Conservation (phyloP, 768 basidiomycete species). For the Serendipita sp. region DNA sequence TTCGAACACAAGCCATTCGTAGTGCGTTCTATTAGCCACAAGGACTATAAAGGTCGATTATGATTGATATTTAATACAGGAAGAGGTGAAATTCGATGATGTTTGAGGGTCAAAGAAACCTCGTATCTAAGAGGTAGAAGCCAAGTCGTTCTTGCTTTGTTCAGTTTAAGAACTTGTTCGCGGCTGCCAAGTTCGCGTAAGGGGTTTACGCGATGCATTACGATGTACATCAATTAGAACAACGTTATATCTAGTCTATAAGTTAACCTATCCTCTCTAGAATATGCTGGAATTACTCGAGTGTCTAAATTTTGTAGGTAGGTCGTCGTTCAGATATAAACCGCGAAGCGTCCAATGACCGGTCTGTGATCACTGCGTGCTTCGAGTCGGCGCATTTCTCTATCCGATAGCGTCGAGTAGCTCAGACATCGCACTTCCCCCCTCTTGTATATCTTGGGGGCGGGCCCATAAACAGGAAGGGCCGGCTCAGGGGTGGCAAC, state of each 20-base stretch:
- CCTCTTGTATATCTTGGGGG: background rate
- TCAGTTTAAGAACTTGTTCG: background rate
- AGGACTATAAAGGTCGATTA: background rate
- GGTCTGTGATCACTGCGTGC: constrained; percentile 60
- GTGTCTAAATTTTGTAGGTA: background rate
- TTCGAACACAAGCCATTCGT: background rate
- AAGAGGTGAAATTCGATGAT: background rate
- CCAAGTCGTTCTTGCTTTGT: background rate
- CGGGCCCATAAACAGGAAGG: background rate
- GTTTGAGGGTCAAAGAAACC: background rate
- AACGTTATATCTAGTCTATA: background rate
- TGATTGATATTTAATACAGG: no score
- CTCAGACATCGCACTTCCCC: constrained; percentile 60
- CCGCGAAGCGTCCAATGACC: background rate
- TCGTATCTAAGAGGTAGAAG: background rate
- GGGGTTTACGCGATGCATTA: background rate
- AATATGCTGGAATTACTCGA: background rate
- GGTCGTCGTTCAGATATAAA: background rate
- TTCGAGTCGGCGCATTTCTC: constrained; percentile 55
- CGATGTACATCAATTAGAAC: background rate
- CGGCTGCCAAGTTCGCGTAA: background rate
- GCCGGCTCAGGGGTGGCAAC: background rate
- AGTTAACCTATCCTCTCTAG: background rate
- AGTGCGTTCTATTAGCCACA: background rate
- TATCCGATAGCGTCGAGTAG: constrained; percentile 62